Evolutionary conservation across 176 grass and related monocot genomes (phyloP).

Genomic region (Eleusine coracana): DNA sequence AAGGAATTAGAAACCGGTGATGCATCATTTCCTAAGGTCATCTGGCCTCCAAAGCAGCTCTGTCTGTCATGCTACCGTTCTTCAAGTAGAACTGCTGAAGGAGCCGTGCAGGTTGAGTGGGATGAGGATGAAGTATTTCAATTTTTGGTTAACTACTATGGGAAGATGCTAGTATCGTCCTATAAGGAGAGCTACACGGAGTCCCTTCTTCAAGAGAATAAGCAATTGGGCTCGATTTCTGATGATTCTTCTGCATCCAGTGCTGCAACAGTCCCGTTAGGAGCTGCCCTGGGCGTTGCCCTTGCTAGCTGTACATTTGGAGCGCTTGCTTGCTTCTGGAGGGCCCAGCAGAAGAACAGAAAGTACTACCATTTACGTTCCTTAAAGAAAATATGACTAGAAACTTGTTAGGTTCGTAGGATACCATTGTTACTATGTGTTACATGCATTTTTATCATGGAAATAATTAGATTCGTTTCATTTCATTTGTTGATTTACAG

Average conservation of each 20-base stretch:
- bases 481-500: slow-evolving; percentile 65
- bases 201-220: slow-evolving; percentile 39
- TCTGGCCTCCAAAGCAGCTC: slow-evolving; percentile 81
- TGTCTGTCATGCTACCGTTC: slow-evolving; percentile 76
- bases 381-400: slow-evolving; percentile 99
- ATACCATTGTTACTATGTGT: slow-evolving; percentile 41
- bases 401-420: slow-evolving; percentile 61
- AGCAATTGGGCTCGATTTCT: slow-evolving; percentile 43
- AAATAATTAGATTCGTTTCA: slow-evolving; percentile 45
- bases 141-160: slow-evolving; percentile 89
- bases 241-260: slow-evolving; percentile 52
- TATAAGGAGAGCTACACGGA: slow-evolving; percentile 50
- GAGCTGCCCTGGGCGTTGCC: slow-evolving; percentile 82
- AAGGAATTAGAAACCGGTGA: slow-evolving; percentile 69
- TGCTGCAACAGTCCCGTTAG: slow-evolving; percentile 65
- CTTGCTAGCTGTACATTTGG: slow-evolving; percentile 87
- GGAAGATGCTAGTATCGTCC: slow-evolving; percentile 67
- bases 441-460: slow-evolving; percentile 39
- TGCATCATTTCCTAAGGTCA: slow-evolving; percentile 77
- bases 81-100: slow-evolving; percentile 44
- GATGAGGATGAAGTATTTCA: slow-evolving; percentile 83
- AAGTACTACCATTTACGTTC: slow-evolving; percentile 97
- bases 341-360: slow-evolving; percentile 95
- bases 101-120: slow-evolving; percentile 64
- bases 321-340: slow-evolving; percentile 91